Evolutionary conservation across 306 rosid species (phyloP).

Genomic region (Cucumis melo): DNA sequence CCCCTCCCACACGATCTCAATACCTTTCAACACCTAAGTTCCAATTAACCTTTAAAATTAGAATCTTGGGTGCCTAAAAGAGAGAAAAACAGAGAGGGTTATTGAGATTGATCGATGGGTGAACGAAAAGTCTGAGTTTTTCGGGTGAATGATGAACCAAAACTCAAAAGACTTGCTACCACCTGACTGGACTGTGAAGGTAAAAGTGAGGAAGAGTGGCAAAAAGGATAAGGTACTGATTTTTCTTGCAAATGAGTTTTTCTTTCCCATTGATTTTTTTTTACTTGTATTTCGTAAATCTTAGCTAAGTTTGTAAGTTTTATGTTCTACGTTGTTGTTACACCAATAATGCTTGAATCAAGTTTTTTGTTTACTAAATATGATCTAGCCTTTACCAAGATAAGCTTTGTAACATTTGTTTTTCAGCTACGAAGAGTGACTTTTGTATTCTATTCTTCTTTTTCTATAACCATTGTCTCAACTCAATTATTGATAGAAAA

Average conservation of each 20-base stretch:
- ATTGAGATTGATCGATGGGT: conserved; percentile 4
- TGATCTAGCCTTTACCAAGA: conserved; percentile 23
- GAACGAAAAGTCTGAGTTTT: not conserved
- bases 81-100: not conserved
- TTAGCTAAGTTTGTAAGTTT: conserved; percentile 1
- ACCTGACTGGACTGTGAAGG: conserved; percentile 53
- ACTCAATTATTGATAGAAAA: not conserved
- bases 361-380: conserved; percentile 15
- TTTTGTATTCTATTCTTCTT: conserved; percentile 15
- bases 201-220: conserved; percentile 44
- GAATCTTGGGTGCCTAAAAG: not conserved
- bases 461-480: not conserved
- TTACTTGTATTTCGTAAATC: conserved; percentile 13
- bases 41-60: conserved; percentile 3
- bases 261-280: not conserved
- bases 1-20: too few relatives aligned
- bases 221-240: conserved; percentile 48
- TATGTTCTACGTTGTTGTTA: not conserved
- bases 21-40: too few relatives aligned
- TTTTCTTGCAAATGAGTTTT: not conserved
- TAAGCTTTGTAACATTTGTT: conserved; percentile 34
- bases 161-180: conserved; percentile 42
- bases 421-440: conserved; percentile 19
- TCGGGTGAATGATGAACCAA: conserved; percentile 29
- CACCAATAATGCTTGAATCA: conserved; percentile 60